These are phyloP conservation scores for Halophytophthora batemanensis DNA, from an alignment of 352 stramenopile genomes.

Conservation along the genomic window DNA sequence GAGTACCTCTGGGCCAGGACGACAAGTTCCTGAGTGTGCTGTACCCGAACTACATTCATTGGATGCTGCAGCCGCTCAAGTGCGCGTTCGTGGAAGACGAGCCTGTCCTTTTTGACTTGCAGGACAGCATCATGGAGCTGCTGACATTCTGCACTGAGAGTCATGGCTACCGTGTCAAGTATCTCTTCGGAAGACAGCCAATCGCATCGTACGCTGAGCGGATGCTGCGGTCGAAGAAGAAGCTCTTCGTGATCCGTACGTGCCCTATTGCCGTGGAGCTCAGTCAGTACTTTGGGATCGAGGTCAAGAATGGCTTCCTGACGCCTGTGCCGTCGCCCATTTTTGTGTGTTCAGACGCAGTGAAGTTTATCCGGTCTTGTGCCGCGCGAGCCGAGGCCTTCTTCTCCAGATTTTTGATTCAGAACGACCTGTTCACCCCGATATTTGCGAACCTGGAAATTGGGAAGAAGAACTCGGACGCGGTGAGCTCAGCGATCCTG, in stretches of 20 bases:
- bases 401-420: slow-evolving; percentile 78
- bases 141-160: slow-evolving; percentile 84
- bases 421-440: slow-evolving; percentile 67
- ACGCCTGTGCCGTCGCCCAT: no score
- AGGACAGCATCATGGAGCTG: slow-evolving; percentile 83
- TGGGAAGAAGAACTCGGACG: slow-evolving; percentile 48
- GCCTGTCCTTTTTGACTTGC: slow-evolving; percentile 62
- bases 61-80: slow-evolving; percentile 80
- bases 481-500: slow-evolving; percentile 68
- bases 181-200: slow-evolving; percentile 77
- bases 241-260: slow-evolving; percentile 81
- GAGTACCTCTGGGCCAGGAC: slow-evolving; percentile 67
- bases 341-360: slow-evolving; percentile 39
- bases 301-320: no score
- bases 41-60: slow-evolving; percentile 87
- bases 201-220: slow-evolving; percentile 69
- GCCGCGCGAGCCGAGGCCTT: slow-evolving; percentile 73
- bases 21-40: slow-evolving; percentile 87
- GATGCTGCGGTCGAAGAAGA: slow-evolving; percentile 82
- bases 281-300: no score
- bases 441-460: slow-evolving; percentile 50
- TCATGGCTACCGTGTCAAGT: slow-evolving; percentile 85
- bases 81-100: slow-evolving; percentile 39
- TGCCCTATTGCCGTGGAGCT: no score
- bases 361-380: slow-evolving; percentile 78